phyloP scores from a whole-genome alignment of 441 rosid genomes.

The Kokia cookei region DNA sequence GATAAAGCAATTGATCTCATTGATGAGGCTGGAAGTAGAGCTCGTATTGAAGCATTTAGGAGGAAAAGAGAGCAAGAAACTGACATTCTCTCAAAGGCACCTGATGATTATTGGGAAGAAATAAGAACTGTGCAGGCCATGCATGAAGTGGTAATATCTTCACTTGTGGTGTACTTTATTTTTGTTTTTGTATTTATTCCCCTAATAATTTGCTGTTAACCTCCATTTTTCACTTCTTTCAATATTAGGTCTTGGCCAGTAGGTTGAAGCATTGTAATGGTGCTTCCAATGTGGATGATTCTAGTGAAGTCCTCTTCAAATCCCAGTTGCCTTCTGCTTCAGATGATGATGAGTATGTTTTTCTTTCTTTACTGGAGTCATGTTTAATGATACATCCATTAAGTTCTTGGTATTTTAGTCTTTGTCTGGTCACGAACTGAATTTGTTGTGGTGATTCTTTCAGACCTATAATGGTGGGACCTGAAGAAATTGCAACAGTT shows the following conservation, averaged over 20 bases:
- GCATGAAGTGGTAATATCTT: slow-evolving; percentile 78
- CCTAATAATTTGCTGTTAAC: slow-evolving; percentile 9
- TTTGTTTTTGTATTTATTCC: neutral
- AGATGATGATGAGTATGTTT: slow-evolving; percentile 58
- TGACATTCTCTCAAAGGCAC: slow-evolving; percentile 70
- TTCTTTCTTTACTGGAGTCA: slow-evolving; percentile 2
- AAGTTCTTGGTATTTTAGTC: neutral
- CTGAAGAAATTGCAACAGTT: slow-evolving; percentile 73
- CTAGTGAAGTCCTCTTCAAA: slow-evolving; percentile 46
- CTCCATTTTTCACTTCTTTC: slow-evolving; percentile 15
- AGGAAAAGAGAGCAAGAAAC: slow-evolving; percentile 76
- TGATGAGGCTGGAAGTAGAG: slow-evolving; percentile 93
- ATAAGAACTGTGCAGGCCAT: slow-evolving; percentile 89
- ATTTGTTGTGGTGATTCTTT: slow-evolving; percentile 17
- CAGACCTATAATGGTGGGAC: slow-evolving; percentile 73
- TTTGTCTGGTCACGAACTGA: slow-evolving; percentile 1
- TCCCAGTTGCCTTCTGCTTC: slow-evolving; percentile 44
- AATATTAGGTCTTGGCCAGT: slow-evolving; percentile 55
- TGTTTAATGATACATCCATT: slow-evolving; percentile 4
- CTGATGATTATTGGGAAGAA: slow-evolving; percentile 97
- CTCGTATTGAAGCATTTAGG: slow-evolving; percentile 74
- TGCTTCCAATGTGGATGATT: slow-evolving; percentile 34
- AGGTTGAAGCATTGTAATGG: slow-evolving; percentile 39
- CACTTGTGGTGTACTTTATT: neutral
- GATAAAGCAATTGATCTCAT: slow-evolving; percentile 84